Evolutionary conservation across 257 asterid species (phyloP), one percentile per base, ranked within the genome.

Genomic region (Forsythia viridissima): DNA sequence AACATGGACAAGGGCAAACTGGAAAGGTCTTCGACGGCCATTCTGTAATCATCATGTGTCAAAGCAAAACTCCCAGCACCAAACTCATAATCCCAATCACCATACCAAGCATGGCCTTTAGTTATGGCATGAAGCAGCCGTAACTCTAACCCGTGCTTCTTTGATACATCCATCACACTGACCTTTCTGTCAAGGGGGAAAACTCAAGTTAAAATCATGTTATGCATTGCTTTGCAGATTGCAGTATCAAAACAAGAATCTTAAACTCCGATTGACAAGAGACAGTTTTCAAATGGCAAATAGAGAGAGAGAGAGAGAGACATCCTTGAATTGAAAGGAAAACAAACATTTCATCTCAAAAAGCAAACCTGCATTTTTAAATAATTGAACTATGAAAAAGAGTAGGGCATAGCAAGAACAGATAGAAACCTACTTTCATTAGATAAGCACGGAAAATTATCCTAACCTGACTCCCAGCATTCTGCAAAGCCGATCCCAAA

Each of bases 81-180:
- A 81, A 95, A 95, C 85, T 88, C 87, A 84, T 95, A 95, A 65
- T 94, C 99, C 99, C 99, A 95, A 13, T 92, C 90, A 43, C 99
- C 98, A 83, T 95, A 95, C 99, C 99, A 95, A 6, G 99, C 94
- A 74, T 81, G 94, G 40, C 97, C 98, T 80, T 91, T 87, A 63
- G 87, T 84, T 6, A 95, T 91, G 66, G 93, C 91, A 84, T 93
- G 99, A 15, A 95, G 92, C 73, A 95, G 82, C 20, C 99, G 92
- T 72, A 88, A 91, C 68, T 95, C 98, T 78, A 95, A 76, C 4
- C 99, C 97, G 52, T 86, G 89, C 87, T 95, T 95, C 93, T 95
- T 95, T 4, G 99, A 95, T 75, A 95, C 99, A 66, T 93, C 99
- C 87, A 94, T 93, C 80, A 95, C 99, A 66, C 99, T 93, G 66